These are phyloP conservation scores for Sporodiniella umbellata DNA, from an alignment of 371 early-diverging fungal species.

Conservation along the genomic window DNA sequence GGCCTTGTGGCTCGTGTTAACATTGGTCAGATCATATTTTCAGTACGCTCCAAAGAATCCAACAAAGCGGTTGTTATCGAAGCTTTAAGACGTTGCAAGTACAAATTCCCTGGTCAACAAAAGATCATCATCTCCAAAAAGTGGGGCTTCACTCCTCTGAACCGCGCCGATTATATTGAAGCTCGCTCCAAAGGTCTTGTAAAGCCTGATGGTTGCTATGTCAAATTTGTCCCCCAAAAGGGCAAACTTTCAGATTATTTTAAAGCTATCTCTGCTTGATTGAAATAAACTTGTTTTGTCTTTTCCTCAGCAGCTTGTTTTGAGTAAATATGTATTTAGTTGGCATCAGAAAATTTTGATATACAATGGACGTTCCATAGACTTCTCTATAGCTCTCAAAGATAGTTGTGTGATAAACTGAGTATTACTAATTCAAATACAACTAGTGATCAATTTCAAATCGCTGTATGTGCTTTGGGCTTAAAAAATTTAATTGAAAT, in stretches of 20 bases:
- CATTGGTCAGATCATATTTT: constrained; percentile 98
- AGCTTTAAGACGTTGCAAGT: constrained; percentile 95
- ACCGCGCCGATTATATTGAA: constrained; percentile 89
- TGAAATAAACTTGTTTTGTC: background rate
- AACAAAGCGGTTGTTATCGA: constrained; percentile 96
- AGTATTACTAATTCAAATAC: too few relatives aligned
- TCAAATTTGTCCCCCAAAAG: constrained; percentile 93
- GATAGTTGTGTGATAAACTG: too few relatives aligned
- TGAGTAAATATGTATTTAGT: too few relatives aligned
- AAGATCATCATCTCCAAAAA: constrained; percentile 98
- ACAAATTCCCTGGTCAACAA: constrained; percentile 99
- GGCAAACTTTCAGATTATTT: constrained; percentile 79
- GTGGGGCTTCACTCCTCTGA: constrained; percentile 99
- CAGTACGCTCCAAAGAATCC: constrained; percentile 96
- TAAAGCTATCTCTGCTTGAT: constrained; percentile 9
- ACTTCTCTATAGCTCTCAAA: too few relatives aligned
- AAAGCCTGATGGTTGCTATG: constrained; percentile 95
- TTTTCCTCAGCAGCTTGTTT: too few relatives aligned
- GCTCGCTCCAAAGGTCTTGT: constrained; percentile 78
- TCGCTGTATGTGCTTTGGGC: too few relatives aligned
- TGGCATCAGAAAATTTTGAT: too few relatives aligned
- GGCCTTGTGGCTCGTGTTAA: constrained; percentile 99
- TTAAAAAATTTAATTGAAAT: too few relatives aligned
- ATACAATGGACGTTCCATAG: too few relatives aligned
- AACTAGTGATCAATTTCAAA: too few relatives aligned